A percentile compares a stretch with the other conserved stretches of the same genome.
phyloP scores from a whole-genome alignment of 2,329 filamentous ascomycete genomes.

The Colletotrichum sp. region DNA sequence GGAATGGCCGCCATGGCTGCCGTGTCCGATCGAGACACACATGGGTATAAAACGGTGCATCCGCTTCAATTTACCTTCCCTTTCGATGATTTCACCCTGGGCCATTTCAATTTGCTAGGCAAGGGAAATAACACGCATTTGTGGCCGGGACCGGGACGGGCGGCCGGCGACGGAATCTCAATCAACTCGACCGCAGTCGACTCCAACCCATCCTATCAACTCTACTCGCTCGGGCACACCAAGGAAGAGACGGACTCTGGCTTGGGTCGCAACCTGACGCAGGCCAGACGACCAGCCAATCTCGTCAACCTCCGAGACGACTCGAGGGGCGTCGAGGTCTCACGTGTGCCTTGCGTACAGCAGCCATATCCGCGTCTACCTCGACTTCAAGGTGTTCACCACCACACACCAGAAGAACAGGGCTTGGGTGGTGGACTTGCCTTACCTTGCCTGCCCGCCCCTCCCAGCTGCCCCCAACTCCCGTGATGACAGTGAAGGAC shows the following conservation, averaged over 20 bases:
- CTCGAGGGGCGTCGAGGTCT: conserved; percentile 14
- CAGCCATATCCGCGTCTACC: background rate
- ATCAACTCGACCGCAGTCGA: background rate
- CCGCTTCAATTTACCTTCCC: background rate
- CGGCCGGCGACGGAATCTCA: background rate
- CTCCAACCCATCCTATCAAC: background rate
- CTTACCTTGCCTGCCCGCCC: background rate
- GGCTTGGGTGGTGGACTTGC: background rate
- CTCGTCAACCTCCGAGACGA: conserved; percentile 11
- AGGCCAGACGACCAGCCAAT: conserved; percentile 16
- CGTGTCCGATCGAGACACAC: background rate
- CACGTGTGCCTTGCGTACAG: conserved; percentile 19
- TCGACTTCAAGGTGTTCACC: background rate
- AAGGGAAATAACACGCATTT: background rate
- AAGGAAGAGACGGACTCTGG: conserved; percentile 16
- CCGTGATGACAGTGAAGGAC: background rate
- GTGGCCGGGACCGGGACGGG: background rate
- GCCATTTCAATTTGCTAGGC: background rate
- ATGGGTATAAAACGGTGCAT: conserved; percentile 8
- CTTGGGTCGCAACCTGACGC: conserved; percentile 20
- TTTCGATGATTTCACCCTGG: background rate
- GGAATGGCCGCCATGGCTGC: background rate
- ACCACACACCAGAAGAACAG: background rate
- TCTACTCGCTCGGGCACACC: conserved; percentile 13
- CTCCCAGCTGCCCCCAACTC: background rate